Evolutionary conservation across 2,329 filamentous ascomycete species (phyloP), one percentile per base, ranked within the genome.

Genomic region (Cadophora sp.): DNA sequence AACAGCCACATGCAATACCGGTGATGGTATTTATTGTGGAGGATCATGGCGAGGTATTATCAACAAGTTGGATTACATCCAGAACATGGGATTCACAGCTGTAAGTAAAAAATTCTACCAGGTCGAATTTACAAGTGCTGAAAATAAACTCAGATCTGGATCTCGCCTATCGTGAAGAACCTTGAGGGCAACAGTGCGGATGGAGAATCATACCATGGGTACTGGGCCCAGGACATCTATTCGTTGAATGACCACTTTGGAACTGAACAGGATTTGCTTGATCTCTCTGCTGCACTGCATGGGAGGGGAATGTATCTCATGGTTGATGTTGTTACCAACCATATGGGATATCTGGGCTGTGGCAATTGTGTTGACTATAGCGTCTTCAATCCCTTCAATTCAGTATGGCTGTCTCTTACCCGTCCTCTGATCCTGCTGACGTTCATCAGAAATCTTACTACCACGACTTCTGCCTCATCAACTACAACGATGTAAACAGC

Each of bases 281-380:
- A 80, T 58, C 74, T 86, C 11, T 81, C 80, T 46, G 76, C 74
- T 34, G 80, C 82, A 9, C 74, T 85, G 12, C 84, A 86, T 73
- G 71, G 69, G 16, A 79, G 76, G 71, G 82, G 79, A 67, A 86
- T 83, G 83, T 85, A 82, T 69, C 71, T 86, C 12, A 85, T 86
- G 84, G 79, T 85, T 56, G 84, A 86, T 69, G 80, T 84, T 1
- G 83, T 85, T 11, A 80, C 83, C 48, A 86, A 86, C 73, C 82
- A 86, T 66, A 80, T 82, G 78, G 81, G 76, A 34, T 75, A 73
- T 60, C 55, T 70, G 19, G 71, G 72, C 4, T 73, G 69, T 34
- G 73, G 68, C 2, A 79, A 79, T 60, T 79, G 80, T 69, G 78
- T 80, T 48, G 79, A 79, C 26, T 79, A 77, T 53, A 76, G 71